Percentiles rank a stretch among this genome's conserved stretches.
Conservation (phyloP, 2,329 filamentous ascomycete species). For the Hymenotorrendiella dingleyae region DNA sequence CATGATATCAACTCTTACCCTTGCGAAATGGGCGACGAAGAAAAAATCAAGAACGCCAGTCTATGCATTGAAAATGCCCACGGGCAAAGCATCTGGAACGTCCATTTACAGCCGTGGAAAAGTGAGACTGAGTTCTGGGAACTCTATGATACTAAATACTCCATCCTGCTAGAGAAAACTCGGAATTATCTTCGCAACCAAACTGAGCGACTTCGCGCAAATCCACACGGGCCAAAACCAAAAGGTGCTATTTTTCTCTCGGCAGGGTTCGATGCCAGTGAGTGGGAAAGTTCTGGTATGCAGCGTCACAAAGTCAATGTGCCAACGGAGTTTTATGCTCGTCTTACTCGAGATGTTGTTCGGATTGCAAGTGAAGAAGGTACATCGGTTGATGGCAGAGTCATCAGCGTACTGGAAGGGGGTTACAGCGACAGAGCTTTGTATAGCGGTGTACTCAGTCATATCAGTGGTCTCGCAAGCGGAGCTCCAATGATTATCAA, state of each 20-base stretch:
- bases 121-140: conserved; percentile 80
- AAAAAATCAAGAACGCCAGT: conserved; percentile 91
- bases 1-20: conserved; percentile 99
- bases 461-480: conserved; percentile 75
- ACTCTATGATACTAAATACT: conserved; percentile 76
- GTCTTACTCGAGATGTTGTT: conserved; percentile 80
- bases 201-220: conserved; percentile 55
- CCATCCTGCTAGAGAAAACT: conserved; percentile 72
- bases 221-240: conserved; percentile 53
- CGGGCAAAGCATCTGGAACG: conserved; percentile 91
- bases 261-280: conserved; percentile 93
- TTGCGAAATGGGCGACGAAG: conserved; percentile 86
- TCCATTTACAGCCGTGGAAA: conserved; percentile 86
- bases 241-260: conserved; percentile 91
- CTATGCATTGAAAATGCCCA: conserved; percentile 92
- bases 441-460: conserved; percentile 81
- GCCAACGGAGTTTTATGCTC: conserved; percentile 92
- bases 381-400: conserved; percentile 70
- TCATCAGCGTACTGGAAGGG: conserved; percentile 92
- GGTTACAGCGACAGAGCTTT: conserved; percentile 93
- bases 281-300: conserved; percentile 90
- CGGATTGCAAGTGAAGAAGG: conserved; percentile 74
- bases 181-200: conserved; percentile 70
- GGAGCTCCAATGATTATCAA: conserved; percentile 38
- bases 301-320: conserved; percentile 94